Evolutionary conservation across 2,329 filamentous ascomycete species (phyloP), one percentile per base, ranked within the genome.

Genomic region (Aspergillus fijiensis): DNA sequence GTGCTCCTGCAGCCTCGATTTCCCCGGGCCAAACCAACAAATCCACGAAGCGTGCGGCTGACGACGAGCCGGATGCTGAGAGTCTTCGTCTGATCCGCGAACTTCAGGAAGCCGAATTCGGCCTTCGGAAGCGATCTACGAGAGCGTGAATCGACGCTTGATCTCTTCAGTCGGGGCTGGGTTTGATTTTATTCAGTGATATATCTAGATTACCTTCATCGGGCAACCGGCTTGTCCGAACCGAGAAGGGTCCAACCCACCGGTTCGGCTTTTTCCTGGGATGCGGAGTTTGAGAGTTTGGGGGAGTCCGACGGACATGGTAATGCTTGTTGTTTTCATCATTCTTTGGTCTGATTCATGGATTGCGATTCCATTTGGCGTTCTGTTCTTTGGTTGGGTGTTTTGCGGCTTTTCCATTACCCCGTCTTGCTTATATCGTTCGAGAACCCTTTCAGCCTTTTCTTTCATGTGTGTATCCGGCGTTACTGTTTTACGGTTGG

Each of bases 91-190:
- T 80, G 51, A 80, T 80, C 51, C 74, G 76, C 59, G 76, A 79
- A 66, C 63, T 80, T 33, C 78, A 80, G 60, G 78, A 79, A 63
- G 74, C 78, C 58, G 78, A 80, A 27, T 79, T 79, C 55, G 76
- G 78, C 23, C 67, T 80, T 53, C 72, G 78, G 48, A 74, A 74
- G 67, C 71, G 76, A 55, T 51, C 61, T 11, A 60, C 66, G 27
- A 62, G 67, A 47, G 63, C 61, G 27, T 69, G 54, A 63, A 33
- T 27, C 23, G 29, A 25, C 25, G 11, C n/a, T 45, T 16, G 21
- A 23, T 53, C 42, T 31, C n/a, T 27, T 45, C 21, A 25, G 51
- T 21, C 11, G 33, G 10, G 5, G 60, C 49, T 35, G 51, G 64
- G 59, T 59, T 63, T 53, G 57, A 58, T 55, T 58, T 54, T 39